A percentile compares a stretch with the other conserved stretches of the same genome.
Evolutionary conservation across 176 grass and related monocot genomes (phyloP).

Genomic region (Echinochloa phyllopogon): DNA sequence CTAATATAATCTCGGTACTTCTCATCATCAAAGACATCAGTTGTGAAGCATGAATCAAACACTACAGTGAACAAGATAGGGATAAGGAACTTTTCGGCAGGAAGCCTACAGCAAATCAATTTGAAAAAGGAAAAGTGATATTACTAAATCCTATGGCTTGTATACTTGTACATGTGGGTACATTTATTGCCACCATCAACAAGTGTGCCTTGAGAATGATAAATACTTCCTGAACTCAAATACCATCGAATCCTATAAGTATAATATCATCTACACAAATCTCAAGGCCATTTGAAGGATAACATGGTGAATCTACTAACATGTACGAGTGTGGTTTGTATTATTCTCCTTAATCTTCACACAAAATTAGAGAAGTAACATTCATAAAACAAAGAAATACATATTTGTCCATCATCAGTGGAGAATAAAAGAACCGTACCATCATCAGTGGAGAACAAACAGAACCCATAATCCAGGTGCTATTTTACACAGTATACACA

Average conservation of each 20-base stretch:
- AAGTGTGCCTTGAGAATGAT: not conserved
- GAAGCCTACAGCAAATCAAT: constrained; percentile 15
- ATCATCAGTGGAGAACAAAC: not conserved
- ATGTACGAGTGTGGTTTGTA: not conserved
- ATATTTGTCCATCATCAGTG: not conserved
- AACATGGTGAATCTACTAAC: not conserved
- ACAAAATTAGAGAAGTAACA: not conserved
- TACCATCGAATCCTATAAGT: not conserved
- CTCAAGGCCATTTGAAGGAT: not conserved
- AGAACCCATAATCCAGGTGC: constrained; percentile 4
- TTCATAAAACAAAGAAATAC: constrained; percentile 13
- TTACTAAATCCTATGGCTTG: not conserved
- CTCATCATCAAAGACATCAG: constrained; percentile 76
- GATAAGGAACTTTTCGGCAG: constrained; percentile 14
- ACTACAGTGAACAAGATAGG: constrained; percentile 52
- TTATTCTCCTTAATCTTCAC: not conserved
- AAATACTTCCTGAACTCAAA: not conserved
- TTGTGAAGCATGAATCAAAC: constrained; percentile 98
- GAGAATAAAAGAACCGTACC: not conserved
- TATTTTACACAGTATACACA: not conserved
- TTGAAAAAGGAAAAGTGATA: constrained; percentile 27
- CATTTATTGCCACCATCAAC: not conserved
- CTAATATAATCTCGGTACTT: constrained; percentile 78
- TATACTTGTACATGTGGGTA: not conserved
- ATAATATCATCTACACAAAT: not conserved